Evolutionary conservation across 192 early-diverging fungal species (phyloP).

Genomic region (Kickxella alabastrina): DNA sequence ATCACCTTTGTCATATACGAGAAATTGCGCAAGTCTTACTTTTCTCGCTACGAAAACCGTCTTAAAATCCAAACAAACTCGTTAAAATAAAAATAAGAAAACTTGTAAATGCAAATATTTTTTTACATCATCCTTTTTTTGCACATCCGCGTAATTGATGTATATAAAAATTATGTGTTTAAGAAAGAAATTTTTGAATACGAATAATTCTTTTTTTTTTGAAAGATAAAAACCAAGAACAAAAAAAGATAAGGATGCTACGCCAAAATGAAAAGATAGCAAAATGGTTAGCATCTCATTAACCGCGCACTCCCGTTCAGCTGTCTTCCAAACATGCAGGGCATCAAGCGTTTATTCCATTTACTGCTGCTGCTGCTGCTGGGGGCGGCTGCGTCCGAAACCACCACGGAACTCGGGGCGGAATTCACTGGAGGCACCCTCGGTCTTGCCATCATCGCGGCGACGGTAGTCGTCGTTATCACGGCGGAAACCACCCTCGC

Average conservation of each 20-base stretch:
- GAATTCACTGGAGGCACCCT: conserved; percentile 89
- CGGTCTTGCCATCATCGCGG: conserved; percentile 83
- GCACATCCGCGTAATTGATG: not conserved
- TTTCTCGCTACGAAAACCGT: conserved; percentile 15
- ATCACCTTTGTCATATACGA: conserved; percentile 82
- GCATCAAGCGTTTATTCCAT: conserved; percentile 5
- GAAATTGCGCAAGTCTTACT: conserved; percentile 55
- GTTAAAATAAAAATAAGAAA: not conserved
- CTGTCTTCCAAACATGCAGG: not conserved
- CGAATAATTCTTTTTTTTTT: not conserved
- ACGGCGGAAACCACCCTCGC: conserved; percentile 68
- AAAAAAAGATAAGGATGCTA: conserved; percentile 7
- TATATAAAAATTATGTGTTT: too few relatives aligned
- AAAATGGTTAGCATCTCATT: not conserved
- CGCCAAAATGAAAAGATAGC: conserved; percentile 1
- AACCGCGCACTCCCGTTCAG: not conserved
- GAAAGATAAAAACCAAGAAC: not conserved
- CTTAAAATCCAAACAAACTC: not conserved
- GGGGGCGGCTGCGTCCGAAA: conserved; percentile 72
- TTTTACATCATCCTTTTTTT: not conserved
- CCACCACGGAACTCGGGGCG: conserved; percentile 97
- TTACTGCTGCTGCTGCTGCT: conserved; percentile 27
- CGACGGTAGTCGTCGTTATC: conserved; percentile 85
- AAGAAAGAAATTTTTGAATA: conserved; percentile 1
- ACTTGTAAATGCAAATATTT: not conserved